Conservation (phyloP, 768 basidiomycete species). For the Boletus rubescentipes region DNA sequence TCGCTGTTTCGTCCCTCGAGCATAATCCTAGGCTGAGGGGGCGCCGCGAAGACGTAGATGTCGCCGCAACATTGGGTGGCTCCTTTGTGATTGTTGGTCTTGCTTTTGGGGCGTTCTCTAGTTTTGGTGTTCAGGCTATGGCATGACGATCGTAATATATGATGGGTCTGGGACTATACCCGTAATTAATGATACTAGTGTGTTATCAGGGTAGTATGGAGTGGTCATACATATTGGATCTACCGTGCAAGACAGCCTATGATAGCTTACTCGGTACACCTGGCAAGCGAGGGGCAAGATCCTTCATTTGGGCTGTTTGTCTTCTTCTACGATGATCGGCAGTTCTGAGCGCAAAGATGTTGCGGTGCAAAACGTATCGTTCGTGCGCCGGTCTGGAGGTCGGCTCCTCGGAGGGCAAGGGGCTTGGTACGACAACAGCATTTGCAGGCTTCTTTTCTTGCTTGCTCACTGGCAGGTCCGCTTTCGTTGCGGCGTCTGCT, state of each 20-base stretch:
- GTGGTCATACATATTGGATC: neutral
- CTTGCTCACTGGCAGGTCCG: conserved; percentile 23
- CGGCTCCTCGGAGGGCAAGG: conserved; percentile 33
- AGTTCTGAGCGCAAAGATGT: conserved; percentile 78
- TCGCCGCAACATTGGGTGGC: conserved; percentile 77
- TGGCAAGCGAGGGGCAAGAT: conserved; percentile 70
- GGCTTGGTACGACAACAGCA: conserved; percentile 16
- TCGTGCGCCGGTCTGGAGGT: conserved; percentile 56
- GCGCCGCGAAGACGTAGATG: conserved; percentile 74
- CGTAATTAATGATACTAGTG: neutral
- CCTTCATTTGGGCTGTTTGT: conserved; percentile 65
- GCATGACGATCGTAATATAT: conserved; percentile 44
- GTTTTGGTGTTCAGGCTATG: conserved; percentile 73
- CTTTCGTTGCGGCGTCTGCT: conserved; percentile 34
- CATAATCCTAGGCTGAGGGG: conserved; percentile 75
- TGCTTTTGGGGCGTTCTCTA: conserved; percentile 69
- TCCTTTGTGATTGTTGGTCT: conserved; percentile 81
- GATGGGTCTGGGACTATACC: neutral
- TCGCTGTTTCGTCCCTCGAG: conserved; percentile 76
- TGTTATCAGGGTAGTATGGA: neutral
- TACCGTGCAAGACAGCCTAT: neutral
- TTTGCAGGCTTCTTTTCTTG: conserved; percentile 23
- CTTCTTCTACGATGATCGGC: conserved; percentile 69
- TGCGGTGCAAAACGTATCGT: conserved; percentile 78
- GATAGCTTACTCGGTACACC: conserved; percentile 46